Evolutionary conservation across 106 monocot species (phyloP).

Genomic region (Posidonia australis): DNA sequence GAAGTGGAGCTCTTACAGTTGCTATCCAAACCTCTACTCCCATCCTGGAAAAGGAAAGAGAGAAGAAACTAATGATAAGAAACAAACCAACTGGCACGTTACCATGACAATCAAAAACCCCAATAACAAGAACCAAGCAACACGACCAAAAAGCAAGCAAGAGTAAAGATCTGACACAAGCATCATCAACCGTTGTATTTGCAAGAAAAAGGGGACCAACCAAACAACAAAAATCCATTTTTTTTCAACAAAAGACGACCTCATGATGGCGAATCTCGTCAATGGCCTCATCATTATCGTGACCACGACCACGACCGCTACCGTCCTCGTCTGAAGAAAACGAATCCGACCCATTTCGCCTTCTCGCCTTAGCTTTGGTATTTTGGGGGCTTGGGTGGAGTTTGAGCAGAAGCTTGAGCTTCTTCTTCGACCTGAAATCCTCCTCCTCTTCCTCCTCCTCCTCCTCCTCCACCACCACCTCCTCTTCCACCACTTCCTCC

Average conservation of each 20-base stretch:
- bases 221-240: background rate
- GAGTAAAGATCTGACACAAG: background rate
- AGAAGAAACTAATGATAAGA: background rate
- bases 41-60: constrained; percentile 30
- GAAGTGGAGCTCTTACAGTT: constrained; percentile 35
- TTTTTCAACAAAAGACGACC: background rate
- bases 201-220: background rate
- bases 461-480: background rate
- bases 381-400: constrained; percentile 11
- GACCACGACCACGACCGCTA: background rate
- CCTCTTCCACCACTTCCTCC: constrained; percentile 28
- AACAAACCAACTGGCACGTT: background rate
- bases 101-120: background rate
- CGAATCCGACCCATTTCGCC: constrained; percentile 1
- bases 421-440: constrained; percentile 48
- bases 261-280: background rate
- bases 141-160: background rate
- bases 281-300: background rate
- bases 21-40: constrained; percentile 18
- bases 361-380: background rate
- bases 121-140: background rate
- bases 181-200: too few species aligned
- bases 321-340: constrained; percentile 22
- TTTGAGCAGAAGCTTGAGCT: constrained; percentile 60
- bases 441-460: constrained; percentile 10